These are phyloP conservation scores for Protea cynaroides DNA, from an alignment of 164 flowering plant genomes.

Conservation along the genomic window DNA sequence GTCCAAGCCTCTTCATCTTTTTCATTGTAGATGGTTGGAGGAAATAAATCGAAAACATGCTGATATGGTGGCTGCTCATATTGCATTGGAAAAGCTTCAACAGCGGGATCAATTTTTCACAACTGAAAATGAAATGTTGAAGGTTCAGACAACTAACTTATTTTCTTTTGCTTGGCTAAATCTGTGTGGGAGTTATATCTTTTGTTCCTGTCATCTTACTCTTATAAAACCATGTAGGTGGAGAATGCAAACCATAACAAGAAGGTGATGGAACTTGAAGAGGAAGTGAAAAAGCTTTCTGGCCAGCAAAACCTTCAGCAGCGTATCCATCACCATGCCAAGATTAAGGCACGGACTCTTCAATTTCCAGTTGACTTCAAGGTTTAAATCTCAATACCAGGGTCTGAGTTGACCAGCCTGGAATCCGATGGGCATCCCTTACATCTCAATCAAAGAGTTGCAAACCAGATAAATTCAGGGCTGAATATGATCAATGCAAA, in stretches of 20 bases:
- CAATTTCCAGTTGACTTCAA: neutral
- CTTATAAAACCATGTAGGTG: slow-evolving; percentile 29
- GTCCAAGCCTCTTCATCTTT: slow-evolving; percentile 7
- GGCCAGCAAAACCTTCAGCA: slow-evolving; percentile 95
- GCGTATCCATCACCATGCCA: slow-evolving; percentile 95
- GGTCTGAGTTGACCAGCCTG: neutral
- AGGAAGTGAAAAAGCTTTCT: slow-evolving; percentile 68
- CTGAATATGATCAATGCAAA: too few species aligned
- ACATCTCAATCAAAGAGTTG: neutral
- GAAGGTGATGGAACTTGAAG: slow-evolving; percentile 68
- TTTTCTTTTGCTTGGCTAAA: neutral
- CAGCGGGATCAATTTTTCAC: slow-evolving; percentile 59
- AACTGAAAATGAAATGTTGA: slow-evolving; percentile 72
- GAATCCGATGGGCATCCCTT: neutral
- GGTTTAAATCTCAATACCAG: neutral
- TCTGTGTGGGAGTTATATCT: neutral
- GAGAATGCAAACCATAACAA: slow-evolving; percentile 59
- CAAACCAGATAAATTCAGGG: neutral
- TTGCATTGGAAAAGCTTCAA: slow-evolving; percentile 66
- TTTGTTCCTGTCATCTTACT: neutral
- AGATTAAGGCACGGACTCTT: slow-evolving; percentile 65
- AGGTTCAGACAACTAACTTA: slow-evolving; percentile 35
- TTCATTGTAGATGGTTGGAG: slow-evolving; percentile 70
- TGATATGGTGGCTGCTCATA: slow-evolving; percentile 61
- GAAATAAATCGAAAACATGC: slow-evolving; percentile 82